A percentile compares a stretch with the other conserved stretches of the same genome.
phyloP scores from a whole-genome alignment of 1,284 basidiomycete species.

The Bondarzewia mesenterica region DNA sequence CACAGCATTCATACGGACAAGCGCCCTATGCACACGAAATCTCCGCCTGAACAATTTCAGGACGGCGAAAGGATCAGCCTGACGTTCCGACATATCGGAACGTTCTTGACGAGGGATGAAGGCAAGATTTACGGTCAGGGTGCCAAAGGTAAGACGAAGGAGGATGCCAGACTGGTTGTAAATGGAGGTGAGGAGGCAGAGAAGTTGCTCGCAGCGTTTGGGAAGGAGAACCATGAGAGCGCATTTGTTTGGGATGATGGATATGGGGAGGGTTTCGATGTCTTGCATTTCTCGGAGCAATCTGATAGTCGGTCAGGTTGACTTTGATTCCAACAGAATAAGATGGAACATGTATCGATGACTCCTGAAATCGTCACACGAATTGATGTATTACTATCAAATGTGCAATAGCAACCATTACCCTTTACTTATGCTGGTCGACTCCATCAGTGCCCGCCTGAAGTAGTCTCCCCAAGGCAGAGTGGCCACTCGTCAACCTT shows the following conservation, averaged over 20 bases:
- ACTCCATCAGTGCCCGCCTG: too few relatives aligned
- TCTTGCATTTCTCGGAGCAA: constrained; percentile 47
- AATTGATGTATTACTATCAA: too few relatives aligned
- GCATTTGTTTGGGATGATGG: constrained; percentile 57
- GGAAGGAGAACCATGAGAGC: constrained; percentile 59
- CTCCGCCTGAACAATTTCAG: constrained; percentile 40
- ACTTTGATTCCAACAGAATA: too few relatives aligned
- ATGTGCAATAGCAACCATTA: too few relatives aligned
- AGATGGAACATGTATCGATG: too few relatives aligned
- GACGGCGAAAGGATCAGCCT: constrained; percentile 65
- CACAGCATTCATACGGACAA: constrained; percentile 69
- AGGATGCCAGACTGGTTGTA: constrained; percentile 41
- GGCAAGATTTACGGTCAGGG: constrained; percentile 60
- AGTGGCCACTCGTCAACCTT: too few relatives aligned
- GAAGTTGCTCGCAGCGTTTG: constrained; percentile 51
- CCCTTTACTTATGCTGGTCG: too few relatives aligned
- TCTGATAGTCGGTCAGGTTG: too few relatives aligned
- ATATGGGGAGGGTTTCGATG: constrained; percentile 61
- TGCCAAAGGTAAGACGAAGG: constrained; percentile 48
- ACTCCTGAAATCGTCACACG: too few relatives aligned
- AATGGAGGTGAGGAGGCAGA: constrained; percentile 41
- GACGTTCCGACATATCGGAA: constrained; percentile 70
- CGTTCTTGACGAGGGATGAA: constrained; percentile 48
- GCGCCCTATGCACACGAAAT: constrained; percentile 43
- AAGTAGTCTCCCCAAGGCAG: too few relatives aligned